A percentile compares a stretch with the other conserved stretches of the same genome.
phyloP scores from a whole-genome alignment of 345 rosid species.

The Orychophragmus violaceus region DNA sequence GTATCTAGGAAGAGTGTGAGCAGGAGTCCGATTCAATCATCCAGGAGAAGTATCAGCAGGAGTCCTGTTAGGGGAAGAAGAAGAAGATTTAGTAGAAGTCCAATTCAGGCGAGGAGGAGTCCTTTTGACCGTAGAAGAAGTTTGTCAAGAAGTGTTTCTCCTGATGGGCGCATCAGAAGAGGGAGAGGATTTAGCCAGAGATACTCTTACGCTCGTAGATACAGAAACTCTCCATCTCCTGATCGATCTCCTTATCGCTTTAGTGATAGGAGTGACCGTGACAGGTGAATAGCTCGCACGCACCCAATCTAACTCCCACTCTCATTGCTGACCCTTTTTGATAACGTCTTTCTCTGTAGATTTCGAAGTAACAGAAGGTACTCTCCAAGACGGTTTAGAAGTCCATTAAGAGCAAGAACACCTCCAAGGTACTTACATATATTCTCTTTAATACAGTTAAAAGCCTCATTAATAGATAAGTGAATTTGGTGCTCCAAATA shows the following conservation, averaged over 20 bases:
- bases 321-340: not conserved
- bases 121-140: conserved; percentile 51
- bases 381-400: conserved; percentile 87
- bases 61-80: conserved; percentile 54
- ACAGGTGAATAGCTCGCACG: conserved; percentile 46
- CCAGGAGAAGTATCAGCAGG: conserved; percentile 51
- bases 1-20: conserved; percentile 39
- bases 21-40: conserved; percentile 46
- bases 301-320: not conserved
- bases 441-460: not conserved
- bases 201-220: conserved; percentile 81
- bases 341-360: conserved; percentile 31
- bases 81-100: conserved; percentile 65
- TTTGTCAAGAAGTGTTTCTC: conserved; percentile 78
- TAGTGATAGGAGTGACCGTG: conserved; percentile 54
- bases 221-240: conserved; percentile 79
- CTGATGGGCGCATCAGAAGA: conserved; percentile 77
- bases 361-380: conserved; percentile 63
- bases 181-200: conserved; percentile 93
- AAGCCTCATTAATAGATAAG: not conserved
- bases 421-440: conserved; percentile 68
- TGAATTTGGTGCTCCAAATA: not conserved
- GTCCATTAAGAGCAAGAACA: conserved; percentile 78
- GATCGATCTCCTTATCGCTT: conserved; percentile 84
- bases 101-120: conserved; percentile 43